Evolutionary conservation across 164 flowering plant genomes (phyloP).

Genomic region (Aristolochia fimbriata): DNA sequence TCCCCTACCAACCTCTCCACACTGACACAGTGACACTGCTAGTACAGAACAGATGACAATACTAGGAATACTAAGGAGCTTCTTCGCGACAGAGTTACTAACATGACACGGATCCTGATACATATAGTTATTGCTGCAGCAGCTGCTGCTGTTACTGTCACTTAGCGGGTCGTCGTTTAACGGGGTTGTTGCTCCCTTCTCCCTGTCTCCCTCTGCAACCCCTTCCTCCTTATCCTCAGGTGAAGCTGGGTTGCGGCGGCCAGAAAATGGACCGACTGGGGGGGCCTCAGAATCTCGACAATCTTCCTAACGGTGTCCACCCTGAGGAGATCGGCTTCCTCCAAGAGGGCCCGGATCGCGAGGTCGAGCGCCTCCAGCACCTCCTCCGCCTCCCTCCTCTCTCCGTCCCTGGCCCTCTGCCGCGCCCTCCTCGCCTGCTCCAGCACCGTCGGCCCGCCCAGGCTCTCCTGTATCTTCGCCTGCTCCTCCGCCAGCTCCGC

Average conservation of each 20-base stretch:
- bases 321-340: slow-evolving; percentile 29
- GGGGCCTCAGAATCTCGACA: slow-evolving; percentile 32
- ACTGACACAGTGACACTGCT: too few relatives aligned
- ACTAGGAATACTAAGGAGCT: too few relatives aligned
- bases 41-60: too few relatives aligned
- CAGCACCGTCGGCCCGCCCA: slow-evolving; percentile 31
- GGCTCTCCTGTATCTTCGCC: slow-evolving; percentile 43
- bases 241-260: slow-evolving; percentile 31
- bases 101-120: too few relatives aligned
- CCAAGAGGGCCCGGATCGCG: slow-evolving; percentile 20
- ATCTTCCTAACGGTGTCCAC: slow-evolving; percentile 22
- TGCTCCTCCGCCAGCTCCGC: slow-evolving; percentile 19
- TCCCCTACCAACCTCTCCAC: too few relatives aligned
- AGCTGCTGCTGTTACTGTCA: too few relatives aligned
- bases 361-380: slow-evolving; percentile 11
- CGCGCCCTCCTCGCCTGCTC: slow-evolving; percentile 13
- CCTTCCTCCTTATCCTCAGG: slow-evolving; percentile 21
- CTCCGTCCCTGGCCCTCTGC: slow-evolving; percentile 9
- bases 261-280: slow-evolving; percentile 22
- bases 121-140: too few relatives aligned
- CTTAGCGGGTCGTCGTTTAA: too few relatives aligned
- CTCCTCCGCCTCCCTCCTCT: slow-evolving; percentile 1
- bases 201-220: slow-evolving; percentile 17
- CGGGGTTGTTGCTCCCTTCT: too few relatives aligned
- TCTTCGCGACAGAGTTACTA: too few relatives aligned